These are phyloP conservation scores for Glarea lozoyensis DNA, from an alignment of 495 filamentous ascomycete genomes.

Conservation along the genomic window DNA sequence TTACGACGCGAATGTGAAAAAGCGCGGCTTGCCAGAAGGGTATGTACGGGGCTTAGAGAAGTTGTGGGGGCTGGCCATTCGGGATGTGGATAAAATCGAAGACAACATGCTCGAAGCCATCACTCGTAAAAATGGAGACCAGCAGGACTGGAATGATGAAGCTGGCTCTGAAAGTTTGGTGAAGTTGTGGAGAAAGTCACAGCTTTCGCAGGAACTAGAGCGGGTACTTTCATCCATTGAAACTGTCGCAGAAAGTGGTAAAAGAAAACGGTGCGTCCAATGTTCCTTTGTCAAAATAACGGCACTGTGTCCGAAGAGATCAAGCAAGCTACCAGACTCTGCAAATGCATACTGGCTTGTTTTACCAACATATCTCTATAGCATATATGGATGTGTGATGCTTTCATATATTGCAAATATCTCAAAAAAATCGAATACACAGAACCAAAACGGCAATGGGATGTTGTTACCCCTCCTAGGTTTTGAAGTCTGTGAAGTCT, in stretches of 20 bases:
- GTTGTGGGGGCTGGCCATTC: constrained; percentile 28
- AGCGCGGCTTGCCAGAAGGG: constrained; percentile 57
- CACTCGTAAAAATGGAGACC: constrained; percentile 8
- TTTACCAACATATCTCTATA: too few relatives aligned
- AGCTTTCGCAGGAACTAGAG: constrained; percentile 44
- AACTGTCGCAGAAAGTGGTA: constrained; percentile 10
- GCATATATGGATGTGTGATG: too few relatives aligned
- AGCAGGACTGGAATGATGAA: constrained; percentile 39
- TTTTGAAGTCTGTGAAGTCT: too few relatives aligned
- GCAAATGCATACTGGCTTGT: too few relatives aligned
- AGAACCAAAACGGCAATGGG: too few relatives aligned
- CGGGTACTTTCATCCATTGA: constrained; percentile 38
- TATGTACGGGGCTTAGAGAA: constrained; percentile 55
- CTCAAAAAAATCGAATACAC: too few relatives aligned
- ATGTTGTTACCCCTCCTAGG: too few relatives aligned
- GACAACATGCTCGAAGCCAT: constrained; percentile 15
- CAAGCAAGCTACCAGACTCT: too few relatives aligned
- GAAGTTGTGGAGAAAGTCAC: constrained; percentile 48
- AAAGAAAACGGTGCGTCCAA: constrained; percentile 21
- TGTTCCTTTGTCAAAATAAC: too few relatives aligned
- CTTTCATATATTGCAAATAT: too few relatives aligned
- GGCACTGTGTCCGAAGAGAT: too few relatives aligned
- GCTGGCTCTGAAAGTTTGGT: constrained; percentile 43
- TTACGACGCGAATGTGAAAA: constrained; percentile 62
- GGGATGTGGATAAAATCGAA: constrained; percentile 13